Evolutionary conservation across 768 basidiomycete species (phyloP), one percentile per base, ranked within the genome.

Genomic region (Lentinula aciculospora): DNA sequence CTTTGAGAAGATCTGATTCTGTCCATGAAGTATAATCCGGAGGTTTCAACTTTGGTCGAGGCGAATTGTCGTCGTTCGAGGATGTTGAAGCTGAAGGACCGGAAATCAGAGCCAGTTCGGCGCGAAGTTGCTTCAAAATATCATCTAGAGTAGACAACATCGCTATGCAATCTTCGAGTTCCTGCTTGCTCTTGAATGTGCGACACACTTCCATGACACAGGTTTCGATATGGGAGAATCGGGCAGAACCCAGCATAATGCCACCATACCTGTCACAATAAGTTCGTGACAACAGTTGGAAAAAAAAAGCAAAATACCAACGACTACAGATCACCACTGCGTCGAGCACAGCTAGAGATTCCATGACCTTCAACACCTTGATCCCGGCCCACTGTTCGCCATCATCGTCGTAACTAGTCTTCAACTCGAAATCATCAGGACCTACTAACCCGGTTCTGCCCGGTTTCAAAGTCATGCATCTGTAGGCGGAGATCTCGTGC

Each of bases 301-400:
- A 4, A 28, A 46, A 25, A 8, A 6, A 29, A 21, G 47, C 28
- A 4, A 50, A 74, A 61, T 67, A 91, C 89, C 91, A 89, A 58
- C 92, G 81, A 69, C 82, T 86, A 37, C 92, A 87, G 60, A 92
- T 77, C 10, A 93, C 85, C 3, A 88, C 87, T 8, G 86, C 89
- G 67, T 94, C 92, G 27, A 92, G 77, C 17, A 85, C 76, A 1
- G 82, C 85, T 60, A 83, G 77, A n/a, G 74, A 72, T 64, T 83
- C 78, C 86, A 94, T 88, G 12, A 83, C 80, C 62, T 78, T 82
- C 61, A 89, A 67, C 28, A 90, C 75, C 59, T 76, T 79, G 15
- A 72, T 75, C 27, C 87, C 86, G 28, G 81, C 89, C 77, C 83
- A 87, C 62, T 80, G 80, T 70, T 93, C 92, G 4, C 85, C 89